Evolutionary conservation across 768 basidiomycete genomes (phyloP).

Genomic region (Boletus rufocinnamomeus): DNA sequence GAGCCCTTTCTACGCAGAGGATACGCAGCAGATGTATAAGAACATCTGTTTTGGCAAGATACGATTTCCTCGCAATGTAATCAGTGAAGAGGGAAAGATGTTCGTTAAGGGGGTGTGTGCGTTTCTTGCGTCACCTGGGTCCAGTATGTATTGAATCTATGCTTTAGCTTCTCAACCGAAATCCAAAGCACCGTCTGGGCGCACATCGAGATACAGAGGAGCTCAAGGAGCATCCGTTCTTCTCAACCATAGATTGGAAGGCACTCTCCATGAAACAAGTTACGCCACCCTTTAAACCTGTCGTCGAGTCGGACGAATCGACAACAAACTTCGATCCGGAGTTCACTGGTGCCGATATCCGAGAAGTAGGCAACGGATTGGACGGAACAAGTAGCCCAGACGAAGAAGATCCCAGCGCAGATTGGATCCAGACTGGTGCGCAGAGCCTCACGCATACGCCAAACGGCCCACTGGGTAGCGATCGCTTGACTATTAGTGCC

Average conservation of each 20-base stretch:
- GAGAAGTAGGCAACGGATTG: constrained; percentile 60
- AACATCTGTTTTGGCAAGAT: constrained; percentile 99
- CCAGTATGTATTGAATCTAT: constrained; percentile 17
- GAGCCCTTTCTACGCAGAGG: constrained; percentile 99
- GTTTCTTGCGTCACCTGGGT: constrained; percentile 10
- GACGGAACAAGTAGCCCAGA: constrained; percentile 48
- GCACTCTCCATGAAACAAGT: constrained; percentile 85
- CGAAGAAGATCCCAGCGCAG: constrained; percentile 71
- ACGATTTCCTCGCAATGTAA: constrained; percentile 94
- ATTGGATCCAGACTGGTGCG: constrained; percentile 43
- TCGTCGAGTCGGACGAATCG: constrained; percentile 97
- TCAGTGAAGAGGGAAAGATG: constrained; percentile 96
- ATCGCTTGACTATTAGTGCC: constrained; percentile 33
- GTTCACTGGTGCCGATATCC: constrained; percentile 91
- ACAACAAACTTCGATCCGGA: constrained; percentile 99
- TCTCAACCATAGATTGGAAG: constrained; percentile 88
- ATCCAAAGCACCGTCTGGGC: constrained; percentile 96
- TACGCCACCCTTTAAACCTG: constrained; percentile 96
- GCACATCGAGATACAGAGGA: constrained; percentile 89
- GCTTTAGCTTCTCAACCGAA: constrained; percentile 89
- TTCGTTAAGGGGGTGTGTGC: constrained; percentile 94
- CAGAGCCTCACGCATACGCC: constrained; percentile 53
- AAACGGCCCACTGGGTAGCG: constrained; percentile 77
- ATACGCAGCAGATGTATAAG: constrained; percentile 99
- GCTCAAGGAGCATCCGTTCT: constrained; percentile 95